Conservation (phyloP, 164 flowering plant genomes). For the Liriodendron chinense region DNA sequence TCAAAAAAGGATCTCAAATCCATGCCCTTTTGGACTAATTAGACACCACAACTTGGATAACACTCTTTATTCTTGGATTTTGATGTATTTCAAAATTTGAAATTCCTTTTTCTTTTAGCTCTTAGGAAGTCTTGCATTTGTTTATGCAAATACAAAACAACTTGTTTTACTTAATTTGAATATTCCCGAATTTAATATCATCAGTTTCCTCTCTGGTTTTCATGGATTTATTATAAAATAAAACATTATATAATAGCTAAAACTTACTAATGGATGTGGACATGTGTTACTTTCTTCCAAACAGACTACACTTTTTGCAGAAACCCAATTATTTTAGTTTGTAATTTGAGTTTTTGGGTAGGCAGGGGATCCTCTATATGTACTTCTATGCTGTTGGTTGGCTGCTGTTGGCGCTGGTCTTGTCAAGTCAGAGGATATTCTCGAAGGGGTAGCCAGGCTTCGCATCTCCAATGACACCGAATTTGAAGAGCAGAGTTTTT, state of each 20-base stretch:
- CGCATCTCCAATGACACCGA: constrained; percentile 82
- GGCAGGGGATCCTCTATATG: constrained; percentile 84
- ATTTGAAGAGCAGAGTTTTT: constrained; percentile 81
- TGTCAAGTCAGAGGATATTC: constrained; percentile 83
- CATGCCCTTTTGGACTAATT: no score
- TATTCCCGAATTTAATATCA: not conserved
- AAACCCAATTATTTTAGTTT: not conserved
- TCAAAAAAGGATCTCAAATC: no score
- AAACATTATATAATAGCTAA: not conserved
- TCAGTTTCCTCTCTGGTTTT: not conserved
- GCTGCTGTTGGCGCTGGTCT: constrained; percentile 94
- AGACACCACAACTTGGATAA: not conserved
- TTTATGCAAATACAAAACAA: no score
- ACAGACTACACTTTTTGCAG: not conserved
- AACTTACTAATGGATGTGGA: not conserved
- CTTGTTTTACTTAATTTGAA: no score
- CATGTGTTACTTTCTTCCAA: not conserved
- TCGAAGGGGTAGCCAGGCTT: constrained; percentile 83
- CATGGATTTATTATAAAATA: not conserved
- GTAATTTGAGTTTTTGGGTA: constrained; percentile 24
- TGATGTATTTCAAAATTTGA: not conserved
- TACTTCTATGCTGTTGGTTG: constrained; percentile 86
- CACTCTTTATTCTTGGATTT: not conserved
- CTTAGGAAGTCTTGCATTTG: no score
- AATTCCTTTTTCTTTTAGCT: no score